These are phyloP conservation scores for Magnaporthiopsis poae DNA, from an alignment of 2,329 filamentous ascomycete species.

Conservation along the genomic window DNA sequence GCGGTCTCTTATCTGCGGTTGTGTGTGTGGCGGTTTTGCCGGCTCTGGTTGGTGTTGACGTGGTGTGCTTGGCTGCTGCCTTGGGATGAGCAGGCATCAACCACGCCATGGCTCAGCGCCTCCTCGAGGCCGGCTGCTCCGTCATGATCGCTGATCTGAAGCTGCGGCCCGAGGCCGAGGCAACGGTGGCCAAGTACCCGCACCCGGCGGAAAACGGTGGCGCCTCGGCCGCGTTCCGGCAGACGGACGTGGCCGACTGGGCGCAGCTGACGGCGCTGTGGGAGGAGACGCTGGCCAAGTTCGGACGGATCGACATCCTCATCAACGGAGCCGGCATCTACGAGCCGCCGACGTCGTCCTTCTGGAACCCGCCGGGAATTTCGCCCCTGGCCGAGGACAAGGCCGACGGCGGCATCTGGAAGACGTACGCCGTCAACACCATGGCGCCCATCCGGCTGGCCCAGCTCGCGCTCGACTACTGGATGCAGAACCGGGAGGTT, in stretches of 20 bases:
- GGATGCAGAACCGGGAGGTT: slow-evolving; percentile 16
- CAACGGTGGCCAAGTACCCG: slow-evolving; percentile 21
- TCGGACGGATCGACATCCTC: slow-evolving; percentile 14
- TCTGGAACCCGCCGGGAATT: slow-evolving; percentile 20
- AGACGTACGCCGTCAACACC: slow-evolving; percentile 19
- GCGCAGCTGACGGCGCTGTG: slow-evolving; percentile 19
- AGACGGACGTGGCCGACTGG: slow-evolving; percentile 29
- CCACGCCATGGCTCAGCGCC: slow-evolving; percentile 24
- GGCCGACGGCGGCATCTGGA: slow-evolving; percentile 17
- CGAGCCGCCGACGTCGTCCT: slow-evolving; percentile 19
- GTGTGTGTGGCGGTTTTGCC: background rate
- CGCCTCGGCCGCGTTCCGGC: slow-evolving; percentile 23
- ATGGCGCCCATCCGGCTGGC: slow-evolving; percentile 19
- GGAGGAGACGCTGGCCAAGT: slow-evolving; percentile 13
- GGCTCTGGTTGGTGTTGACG: background rate
- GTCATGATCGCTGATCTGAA: slow-evolving; percentile 28
- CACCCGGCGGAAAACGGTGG: slow-evolving; percentile 10
- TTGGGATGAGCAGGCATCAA: slow-evolving; percentile 24
- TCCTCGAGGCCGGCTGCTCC: slow-evolving; percentile 26
- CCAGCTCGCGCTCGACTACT: slow-evolving; percentile 21
- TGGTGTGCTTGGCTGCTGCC: no score
- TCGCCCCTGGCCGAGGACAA: slow-evolving; percentile 14
- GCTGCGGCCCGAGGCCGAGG: slow-evolving; percentile 25
- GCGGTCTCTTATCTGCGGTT: no score
- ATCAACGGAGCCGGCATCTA: slow-evolving; percentile 14